Base-by-base conservation (phyloP, 2,329 filamentous ascomycete species). In the Stagonosporopsis vannaccii region DNA sequence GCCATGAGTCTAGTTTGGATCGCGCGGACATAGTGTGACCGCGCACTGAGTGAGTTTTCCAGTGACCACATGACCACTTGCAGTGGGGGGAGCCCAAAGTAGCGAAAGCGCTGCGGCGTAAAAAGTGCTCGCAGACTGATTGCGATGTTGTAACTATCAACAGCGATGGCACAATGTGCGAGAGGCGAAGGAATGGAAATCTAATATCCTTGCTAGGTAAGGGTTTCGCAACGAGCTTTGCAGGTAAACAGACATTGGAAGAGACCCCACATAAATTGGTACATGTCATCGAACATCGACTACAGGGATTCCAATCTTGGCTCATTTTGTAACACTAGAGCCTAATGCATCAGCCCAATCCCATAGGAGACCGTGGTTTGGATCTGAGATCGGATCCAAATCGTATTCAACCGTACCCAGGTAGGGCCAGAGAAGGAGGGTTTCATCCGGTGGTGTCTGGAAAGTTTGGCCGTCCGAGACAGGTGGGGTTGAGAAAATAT, bases 171-270 rank as follows among this genome's bases (percentile, higher is more conserved):
- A 37, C 23, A 15, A 25, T 13, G 4, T 47, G 44, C 33, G 44
- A 47, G n/a, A 47, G 33, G 28, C 33, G 33, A 9, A 47, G 44
- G 20, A 20, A 47, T n/a, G 33, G 44, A n/a, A 17, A 26, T 4
- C 30, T 46, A 13, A 22, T 46, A 15, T 30, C 41, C 32, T 17
- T 44, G 41, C 32, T 44, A 17, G 41, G 41, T 22, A 17, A 33
- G 17, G 15, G 20, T 17, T 44, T 44, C 8, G 43, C 42, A 23
- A 87, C 86, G n/a, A n/a, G n/a, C n/a, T n/a, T n/a, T n/a, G n/a
- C n/a, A n/a, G n/a, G n/a, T n/a, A n/a, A n/a, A n/a, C n/a, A n/a
- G n/a, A n/a, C n/a, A n/a, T n/a, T n/a, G n/a, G n/a, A n/a, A n/a
- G n/a, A n/a, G n/a, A n/a, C n/a, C n/a, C n/a, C n/a, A n/a, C n/a